Base-by-base conservation (phyloP, 2,329 filamentous ascomycete genomes). In the Bimuria novae-zelandiae region DNA sequence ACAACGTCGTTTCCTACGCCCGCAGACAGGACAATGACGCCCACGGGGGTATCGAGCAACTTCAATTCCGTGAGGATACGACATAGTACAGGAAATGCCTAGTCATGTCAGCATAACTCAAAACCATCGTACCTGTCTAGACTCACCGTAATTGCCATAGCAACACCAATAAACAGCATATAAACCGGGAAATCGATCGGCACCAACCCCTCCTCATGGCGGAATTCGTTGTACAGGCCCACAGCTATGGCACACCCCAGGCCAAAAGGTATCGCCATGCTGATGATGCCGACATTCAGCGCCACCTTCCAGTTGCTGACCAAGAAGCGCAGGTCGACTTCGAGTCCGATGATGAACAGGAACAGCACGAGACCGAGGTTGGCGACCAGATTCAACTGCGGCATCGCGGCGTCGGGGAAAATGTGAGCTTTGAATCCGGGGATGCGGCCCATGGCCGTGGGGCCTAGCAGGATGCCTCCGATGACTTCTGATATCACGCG, bases 51-150 rank as follows among this genome's bases (percentile, higher is more conserved):
- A 49, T 83, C 78, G 4, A 97, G 85, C 44, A 97, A 80, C 64
- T 96, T 94, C 48, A 97, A 79, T 73, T 96, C 92, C 0, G 91
- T 93, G 60, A 97, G 78, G 61, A 97, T 97, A 71, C 93, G 89
- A 68, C 93, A 97, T 11, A 97, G 83, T 0, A 97, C 93, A 0
- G 93, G 93, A 64, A 97, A 88, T 12, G 85, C 85, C 81, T 84
- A 42, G 5, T 2, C 42, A 4, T 5, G 46, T 67, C 32, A 67
- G 62, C 36, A 35, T 27, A 29, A 19, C 1, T 14, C 3, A 2
- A 3, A n/a, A 5, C 29, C 12, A 4, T 3, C 4, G 7, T 4
- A 19, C 7, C 7, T n/a, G 6, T 8, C 11, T 7, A 16, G 16
- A 64, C 78, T 62, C 71, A 84, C 91, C 1, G 93, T 97, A 63